These are phyloP conservation scores for Mantamonas sphyraenae DNA, from an alignment of 78 protist genomes.

Conservation along the genomic window DNA sequence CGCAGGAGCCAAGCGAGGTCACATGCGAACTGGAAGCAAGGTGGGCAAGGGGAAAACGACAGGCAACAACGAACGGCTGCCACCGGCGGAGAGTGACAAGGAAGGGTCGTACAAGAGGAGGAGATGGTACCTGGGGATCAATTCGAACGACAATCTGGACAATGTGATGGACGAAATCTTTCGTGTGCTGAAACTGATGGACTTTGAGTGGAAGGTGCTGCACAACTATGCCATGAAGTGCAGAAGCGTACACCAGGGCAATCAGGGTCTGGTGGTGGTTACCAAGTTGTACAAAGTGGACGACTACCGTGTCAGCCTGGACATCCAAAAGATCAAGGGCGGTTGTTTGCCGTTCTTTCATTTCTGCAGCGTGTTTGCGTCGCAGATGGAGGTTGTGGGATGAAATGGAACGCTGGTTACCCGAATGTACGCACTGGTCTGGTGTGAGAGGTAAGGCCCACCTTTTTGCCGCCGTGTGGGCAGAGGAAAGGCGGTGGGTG, in stretches of 20 bases:
- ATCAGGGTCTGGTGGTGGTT: no score
- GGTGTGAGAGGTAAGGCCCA: no score
- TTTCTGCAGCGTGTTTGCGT: no score
- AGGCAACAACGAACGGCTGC: background rate
- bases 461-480: no score
- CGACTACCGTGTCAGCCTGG: no score
- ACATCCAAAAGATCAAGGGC: no score
- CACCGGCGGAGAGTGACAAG: background rate
- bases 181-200: background rate
- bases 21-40: background rate
- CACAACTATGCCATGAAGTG: background rate
- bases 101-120: background rate
- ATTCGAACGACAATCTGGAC: background rate
- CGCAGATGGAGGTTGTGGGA: no score
- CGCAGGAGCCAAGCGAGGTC: background rate
- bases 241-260: background rate
- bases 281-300: no score
- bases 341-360: no score
- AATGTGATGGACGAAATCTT: background rate
- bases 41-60: background rate
- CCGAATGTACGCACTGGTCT: no score
- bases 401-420: no score
- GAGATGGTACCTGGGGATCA: background rate
- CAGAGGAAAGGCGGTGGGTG: no score
- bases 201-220: background rate